These are phyloP conservation scores for Globisporangium iwayamae DNA, from an alignment of 352 stramenopile species.

Conservation along the genomic window DNA sequence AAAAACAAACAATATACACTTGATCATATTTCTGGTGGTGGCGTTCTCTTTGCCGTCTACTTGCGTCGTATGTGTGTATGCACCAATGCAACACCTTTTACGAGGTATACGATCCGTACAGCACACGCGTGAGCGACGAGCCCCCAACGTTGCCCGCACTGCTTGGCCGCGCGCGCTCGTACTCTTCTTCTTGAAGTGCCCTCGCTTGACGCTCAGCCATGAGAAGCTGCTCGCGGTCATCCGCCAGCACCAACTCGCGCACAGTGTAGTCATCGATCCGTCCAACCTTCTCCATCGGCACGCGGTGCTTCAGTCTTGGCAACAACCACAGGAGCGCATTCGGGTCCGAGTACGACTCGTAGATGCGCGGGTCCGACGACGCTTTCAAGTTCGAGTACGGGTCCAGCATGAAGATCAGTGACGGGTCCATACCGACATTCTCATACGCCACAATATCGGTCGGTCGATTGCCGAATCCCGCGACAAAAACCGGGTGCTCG, in stretches of 20 bases:
- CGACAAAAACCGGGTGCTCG: conserved; percentile 79
- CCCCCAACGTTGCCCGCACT: conserved; percentile 27
- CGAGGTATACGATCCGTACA: conserved; percentile 12
- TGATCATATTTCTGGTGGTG: conserved; percentile 5
- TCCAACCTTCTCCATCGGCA: conserved; percentile 72
- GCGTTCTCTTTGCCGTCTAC: conserved; percentile 2
- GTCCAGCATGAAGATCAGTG: conserved; percentile 81
- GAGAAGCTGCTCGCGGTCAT: conserved; percentile 72
- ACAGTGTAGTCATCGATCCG: conserved; percentile 84
- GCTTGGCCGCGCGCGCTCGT: conserved; percentile 24
- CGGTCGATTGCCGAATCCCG: conserved; percentile 82
- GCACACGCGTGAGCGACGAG: conserved; percentile 13
- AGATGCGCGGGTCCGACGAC: conserved; percentile 56
- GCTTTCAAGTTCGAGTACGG: conserved; percentile 74
- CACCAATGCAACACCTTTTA: not conserved
- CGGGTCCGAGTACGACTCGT: conserved; percentile 78
- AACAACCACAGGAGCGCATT: conserved; percentile 79
- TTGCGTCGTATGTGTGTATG: not conserved
- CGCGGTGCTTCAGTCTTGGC: conserved; percentile 76
- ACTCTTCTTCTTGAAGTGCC: conserved; percentile 67
- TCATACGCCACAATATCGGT: conserved; percentile 80
- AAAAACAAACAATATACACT: conserved; percentile 8
- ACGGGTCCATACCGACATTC: conserved; percentile 63
- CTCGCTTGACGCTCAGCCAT: conserved; percentile 62
- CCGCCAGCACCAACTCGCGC: conserved; percentile 66